These are phyloP conservation scores for Saccharomycopsis schoenii DNA, from an alignment of 805 yeast genomes.

Conservation along the genomic window DNA sequence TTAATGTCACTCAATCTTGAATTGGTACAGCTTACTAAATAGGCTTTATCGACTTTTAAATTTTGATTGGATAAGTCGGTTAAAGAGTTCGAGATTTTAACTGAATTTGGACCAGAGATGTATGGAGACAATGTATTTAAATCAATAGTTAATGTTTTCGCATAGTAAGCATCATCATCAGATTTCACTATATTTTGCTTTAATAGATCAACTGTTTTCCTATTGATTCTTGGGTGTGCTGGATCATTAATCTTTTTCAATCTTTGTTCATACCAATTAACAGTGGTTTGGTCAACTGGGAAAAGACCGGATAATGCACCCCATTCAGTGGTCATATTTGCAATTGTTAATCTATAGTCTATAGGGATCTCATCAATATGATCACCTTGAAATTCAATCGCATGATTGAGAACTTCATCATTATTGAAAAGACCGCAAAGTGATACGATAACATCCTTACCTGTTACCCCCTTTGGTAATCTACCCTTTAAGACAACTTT, in stretches of 20 bases:
- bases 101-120: slow-evolving; percentile 96
- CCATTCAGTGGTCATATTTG: slow-evolving; percentile 98
- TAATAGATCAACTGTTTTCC: slow-evolving; percentile 44
- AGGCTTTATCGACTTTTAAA: slow-evolving; percentile 83
- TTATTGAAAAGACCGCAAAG: slow-evolving; percentile 88
- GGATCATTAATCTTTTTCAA: slow-evolving; percentile 32
- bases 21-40: slow-evolving; percentile 95
- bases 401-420: slow-evolving; percentile 88
- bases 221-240: slow-evolving; percentile 72
- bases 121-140: slow-evolving; percentile 74
- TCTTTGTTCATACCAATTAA: slow-evolving; percentile 68
- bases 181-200: slow-evolving; percentile 36
- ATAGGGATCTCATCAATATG: slow-evolving; percentile 59
- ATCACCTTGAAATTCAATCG: slow-evolving; percentile 87
- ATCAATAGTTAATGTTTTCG: slow-evolving; percentile 79
- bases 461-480: slow-evolving; percentile 81
- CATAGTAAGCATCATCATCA: slow-evolving; percentile 75
- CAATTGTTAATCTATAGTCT: slow-evolving; percentile 84
- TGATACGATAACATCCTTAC: slow-evolving; percentile 95
- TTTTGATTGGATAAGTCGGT: slow-evolving; percentile 62
- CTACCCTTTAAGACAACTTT: slow-evolving; percentile 76
- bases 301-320: slow-evolving; percentile 95
- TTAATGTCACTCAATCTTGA: slow-evolving; percentile 85
- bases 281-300: slow-evolving; percentile 81
- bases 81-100: slow-evolving; percentile 76